Conservation (phyloP, 495 filamentous ascomycete genomes). For the Terfezia boudieri region DNA sequence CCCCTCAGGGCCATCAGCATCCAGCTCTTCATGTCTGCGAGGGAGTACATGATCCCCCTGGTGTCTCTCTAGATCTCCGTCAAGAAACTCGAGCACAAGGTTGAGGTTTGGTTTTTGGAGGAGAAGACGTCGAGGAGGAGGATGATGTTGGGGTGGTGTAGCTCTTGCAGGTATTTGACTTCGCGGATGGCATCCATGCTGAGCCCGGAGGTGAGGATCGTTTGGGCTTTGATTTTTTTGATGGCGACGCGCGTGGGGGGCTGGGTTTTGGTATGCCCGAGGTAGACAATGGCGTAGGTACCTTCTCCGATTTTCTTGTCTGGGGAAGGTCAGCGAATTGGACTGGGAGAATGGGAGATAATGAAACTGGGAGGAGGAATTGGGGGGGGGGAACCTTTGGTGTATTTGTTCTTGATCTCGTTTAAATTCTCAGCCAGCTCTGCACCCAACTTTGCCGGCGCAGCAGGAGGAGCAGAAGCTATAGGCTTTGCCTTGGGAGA, state of each 20-base stretch:
- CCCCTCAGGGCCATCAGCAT: conserved; percentile 89
- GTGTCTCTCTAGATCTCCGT: conserved; percentile 74
- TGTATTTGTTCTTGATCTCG: conserved; percentile 65
- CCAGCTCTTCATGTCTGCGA: conserved; percentile 91
- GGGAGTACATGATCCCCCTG: conserved; percentile 44
- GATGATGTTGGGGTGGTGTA: conserved; percentile 93
- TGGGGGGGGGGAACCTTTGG: conserved; percentile 39
- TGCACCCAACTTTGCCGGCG: conserved; percentile 34
- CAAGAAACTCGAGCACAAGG: conserved; percentile 75
- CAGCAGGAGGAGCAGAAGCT: not conserved
- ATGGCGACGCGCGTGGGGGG: conserved; percentile 61
- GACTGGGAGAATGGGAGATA: not conserved
- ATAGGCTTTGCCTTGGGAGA: not conserved
- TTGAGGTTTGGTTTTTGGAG: conserved; percentile 78
- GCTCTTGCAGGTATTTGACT: conserved; percentile 79
- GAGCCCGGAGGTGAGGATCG: conserved; percentile 61
- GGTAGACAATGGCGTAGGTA: conserved; percentile 89
- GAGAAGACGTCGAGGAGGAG: conserved; percentile 76
- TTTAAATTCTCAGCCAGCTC: conserved; percentile 49
- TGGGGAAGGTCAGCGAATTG: conserved; percentile 15
- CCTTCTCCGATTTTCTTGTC: conserved; percentile 85
- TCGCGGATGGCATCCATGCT: conserved; percentile 87
- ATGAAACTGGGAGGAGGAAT: not conserved
- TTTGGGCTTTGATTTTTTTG: conserved; percentile 93
- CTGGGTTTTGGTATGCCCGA: conserved; percentile 50